Base-by-base conservation (phyloP, 2,329 filamentous ascomycete species). In the Neonectria neomacrospora region DNA sequence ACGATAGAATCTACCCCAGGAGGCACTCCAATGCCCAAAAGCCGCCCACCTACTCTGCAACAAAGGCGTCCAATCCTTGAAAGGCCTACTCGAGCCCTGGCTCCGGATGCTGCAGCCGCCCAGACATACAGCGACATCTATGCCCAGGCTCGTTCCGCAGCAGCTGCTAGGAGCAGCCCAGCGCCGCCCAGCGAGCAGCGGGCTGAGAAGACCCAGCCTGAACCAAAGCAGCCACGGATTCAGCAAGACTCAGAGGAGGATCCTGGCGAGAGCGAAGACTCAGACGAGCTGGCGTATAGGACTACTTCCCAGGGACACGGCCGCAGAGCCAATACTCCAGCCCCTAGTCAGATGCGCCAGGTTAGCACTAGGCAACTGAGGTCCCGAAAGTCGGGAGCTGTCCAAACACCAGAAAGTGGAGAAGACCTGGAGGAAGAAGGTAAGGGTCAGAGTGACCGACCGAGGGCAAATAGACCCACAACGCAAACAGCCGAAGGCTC, bases 1-100 rank as follows among this genome's bases (percentile, higher is more conserved):
- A 76, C 74, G 61, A 79, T 80, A 72, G 71, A 59, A 53, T 76
- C 75, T 45, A 71, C 75, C 5, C 70, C 74, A 41, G 65, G 58
- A 16, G 54, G 30, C 14, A 56, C 56, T 14, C 65, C 60, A 22
- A 59, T 30, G 5, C 42, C 53, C 7, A 61, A 54, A 28, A 34
- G 41, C 8, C 65, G 42, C 26, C 47, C 54, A 51, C 16, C 23
- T 14, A 26, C 39, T 6, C 32, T 54, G 18, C 65, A 41, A 34
- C 12, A 42, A 44, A 39, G 10, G 3, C 12, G 37, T 5, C 58
- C 48, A 26, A 9, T 9, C 4, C 53, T 58, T 11, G 12, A 48
- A 44, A 53, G 44, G 32, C 45, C 52, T 0, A 51, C 55, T 5
- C 44, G 54, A 45, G 56, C 64, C 12, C 45, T 42, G 7, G 22